Conservation (phyloP, 2,329 filamentous ascomycete genomes). For the Aspergillus arachidicola region DNA sequence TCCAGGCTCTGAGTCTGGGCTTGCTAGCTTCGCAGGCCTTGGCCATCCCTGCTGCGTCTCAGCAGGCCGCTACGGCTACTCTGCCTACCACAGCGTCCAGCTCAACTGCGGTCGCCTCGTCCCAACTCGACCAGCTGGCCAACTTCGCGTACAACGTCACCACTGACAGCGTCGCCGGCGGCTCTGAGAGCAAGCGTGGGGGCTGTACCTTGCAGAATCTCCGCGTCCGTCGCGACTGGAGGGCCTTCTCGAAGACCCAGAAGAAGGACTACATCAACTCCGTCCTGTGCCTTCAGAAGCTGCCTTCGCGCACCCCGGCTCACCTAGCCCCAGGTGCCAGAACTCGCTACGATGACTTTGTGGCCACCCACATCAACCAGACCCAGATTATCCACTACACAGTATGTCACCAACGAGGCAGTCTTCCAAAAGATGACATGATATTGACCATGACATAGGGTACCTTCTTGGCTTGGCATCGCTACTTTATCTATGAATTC, state of each 20-base stretch:
- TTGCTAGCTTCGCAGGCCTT: constrained; percentile 16
- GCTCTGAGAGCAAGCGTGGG: constrained; percentile 5
- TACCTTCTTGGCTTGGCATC: constrained; percentile 40
- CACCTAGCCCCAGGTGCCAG: constrained; percentile 46
- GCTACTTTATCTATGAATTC: constrained; percentile 34
- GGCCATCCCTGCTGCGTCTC: constrained; percentile 16
- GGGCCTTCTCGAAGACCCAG: constrained; percentile 34
- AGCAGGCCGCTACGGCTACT: constrained; percentile 1
- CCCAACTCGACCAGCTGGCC: constrained; percentile 20
- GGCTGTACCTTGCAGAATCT: constrained; percentile 20
- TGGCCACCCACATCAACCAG: constrained; percentile 53
- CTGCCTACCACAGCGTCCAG: constrained; percentile 11
- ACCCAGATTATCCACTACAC: constrained; percentile 48
- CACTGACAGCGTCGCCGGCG: constrained; percentile 7
- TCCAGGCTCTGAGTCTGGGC: constrained; percentile 17
- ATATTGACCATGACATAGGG: constrained; percentile 17
- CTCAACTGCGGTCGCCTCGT: constrained; percentile 13
- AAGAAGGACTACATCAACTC: constrained; percentile 49
- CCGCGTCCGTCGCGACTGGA: constrained; percentile 32
- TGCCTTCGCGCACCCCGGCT: constrained; percentile 39
- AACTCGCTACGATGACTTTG: constrained; percentile 55
- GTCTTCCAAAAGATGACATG: neutral
- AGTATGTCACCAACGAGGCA: constrained; percentile 17
- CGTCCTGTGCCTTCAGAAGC: constrained; percentile 48
- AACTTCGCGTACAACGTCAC: constrained; percentile 18